Percentiles rank a stretch among this genome's conserved stretches.
Evolutionary conservation across 1,139 yeast species (phyloP).

Genomic region (Geotrichum europaeum): DNA sequence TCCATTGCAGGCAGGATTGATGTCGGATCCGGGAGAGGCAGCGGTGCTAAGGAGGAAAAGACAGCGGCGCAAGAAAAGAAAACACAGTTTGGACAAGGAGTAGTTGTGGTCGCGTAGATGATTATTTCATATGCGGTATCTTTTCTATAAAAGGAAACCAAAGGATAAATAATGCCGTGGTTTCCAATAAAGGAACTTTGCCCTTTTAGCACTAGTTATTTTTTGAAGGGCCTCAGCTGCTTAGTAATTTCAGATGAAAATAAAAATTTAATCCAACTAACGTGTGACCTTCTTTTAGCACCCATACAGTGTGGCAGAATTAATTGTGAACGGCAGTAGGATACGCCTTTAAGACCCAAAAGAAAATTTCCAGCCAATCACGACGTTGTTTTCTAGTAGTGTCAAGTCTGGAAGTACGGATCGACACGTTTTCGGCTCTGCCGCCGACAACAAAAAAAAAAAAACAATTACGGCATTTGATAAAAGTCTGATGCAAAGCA

Average conservation of each 20-base stretch:
- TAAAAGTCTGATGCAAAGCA: background rate
- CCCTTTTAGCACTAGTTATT: background rate
- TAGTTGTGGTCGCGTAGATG: background rate
- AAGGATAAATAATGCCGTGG: background rate
- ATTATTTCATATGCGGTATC: background rate
- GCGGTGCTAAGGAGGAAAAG: background rate
- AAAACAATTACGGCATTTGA: background rate
- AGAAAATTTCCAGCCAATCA: background rate
- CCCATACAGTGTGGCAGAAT: background rate
- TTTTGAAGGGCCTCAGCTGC: background rate
- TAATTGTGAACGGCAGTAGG: background rate
- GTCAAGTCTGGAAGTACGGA: background rate
- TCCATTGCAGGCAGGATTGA: background rate
- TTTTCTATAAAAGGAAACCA: background rate
- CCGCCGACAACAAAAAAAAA: background rate
- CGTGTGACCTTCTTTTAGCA: background rate
- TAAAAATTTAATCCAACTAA: too few species aligned
- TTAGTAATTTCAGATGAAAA: too few species aligned
- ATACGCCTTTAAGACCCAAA: background rate
- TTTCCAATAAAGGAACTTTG: background rate
- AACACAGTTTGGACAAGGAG: background rate
- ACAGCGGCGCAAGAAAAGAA: background rate
- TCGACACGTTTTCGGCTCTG: background rate
- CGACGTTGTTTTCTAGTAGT: background rate
- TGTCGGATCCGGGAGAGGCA: background rate